Evolutionary conservation across 1,139 yeast species (phyloP), one percentile per base, ranked within the genome.

Genomic region (Saccharomycopsis hybrid): DNA sequence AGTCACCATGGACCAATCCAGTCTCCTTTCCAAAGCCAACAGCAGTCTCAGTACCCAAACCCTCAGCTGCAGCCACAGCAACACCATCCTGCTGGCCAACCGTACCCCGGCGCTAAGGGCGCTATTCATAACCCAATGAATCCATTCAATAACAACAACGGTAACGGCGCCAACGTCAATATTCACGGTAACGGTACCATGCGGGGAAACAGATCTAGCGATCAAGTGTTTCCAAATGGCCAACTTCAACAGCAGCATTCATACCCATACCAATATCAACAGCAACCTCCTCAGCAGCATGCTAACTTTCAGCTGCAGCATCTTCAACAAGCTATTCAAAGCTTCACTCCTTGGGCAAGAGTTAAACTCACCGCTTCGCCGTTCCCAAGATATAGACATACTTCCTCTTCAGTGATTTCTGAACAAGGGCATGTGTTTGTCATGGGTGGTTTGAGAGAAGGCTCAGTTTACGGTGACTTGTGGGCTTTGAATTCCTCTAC

Each of bases 381-480:
- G 0, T 89, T 92, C 61, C 97, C 98, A 4, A 77, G 97, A 44
- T 89, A 89, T 64, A 83, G 97, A 59, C 97, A 92, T 65, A 88
- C 95, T 0, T 92, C 96, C 1, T 77, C 89, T 1, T 71, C 85
- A 32, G 72, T 80, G 44, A 71, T 85, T 7, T 82, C 94, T 27
- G 95, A 89, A 31, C 82, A 83, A 55, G 87, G 89, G 53, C 95
- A 88, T 56, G 72, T 90, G 30, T 89, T 80, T 63, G 76, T 94
- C 43, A 90, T 92, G 88, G 98, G 98, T 40, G 98, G 98, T 2
- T 73, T 94, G 48, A 85, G 90, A 62, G 96, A 90, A 51, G 89
- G 90, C 48, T 82, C 90, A 28, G 97, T 90, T 1, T 88, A 85
- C 67, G 96, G 96, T 36, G 98, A 94, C 64, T 80, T 96, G 56